These are phyloP conservation scores for Brasenia schreberi DNA, from an alignment of 164 flowering plant genomes.

Conservation along the genomic window DNA sequence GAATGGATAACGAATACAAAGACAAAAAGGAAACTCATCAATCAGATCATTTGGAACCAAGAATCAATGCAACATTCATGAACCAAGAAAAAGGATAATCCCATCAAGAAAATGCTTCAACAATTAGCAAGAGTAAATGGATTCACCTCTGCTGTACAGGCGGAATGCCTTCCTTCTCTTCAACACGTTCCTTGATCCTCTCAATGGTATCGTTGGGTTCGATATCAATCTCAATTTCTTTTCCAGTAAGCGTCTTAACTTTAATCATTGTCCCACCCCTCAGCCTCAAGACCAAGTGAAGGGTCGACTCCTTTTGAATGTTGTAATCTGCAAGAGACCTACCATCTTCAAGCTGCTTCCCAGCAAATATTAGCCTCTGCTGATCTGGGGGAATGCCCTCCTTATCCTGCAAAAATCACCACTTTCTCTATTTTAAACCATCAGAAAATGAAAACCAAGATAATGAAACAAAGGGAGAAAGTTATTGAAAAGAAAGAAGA, in stretches of 20 bases:
- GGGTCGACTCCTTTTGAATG: constrained; percentile 30
- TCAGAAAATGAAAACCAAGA: too few species aligned
- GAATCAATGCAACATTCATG: too few species aligned
- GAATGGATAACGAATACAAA: too few species aligned
- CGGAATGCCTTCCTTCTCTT: constrained; percentile 34
- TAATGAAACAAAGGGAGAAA: too few species aligned
- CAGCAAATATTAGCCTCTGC: constrained; percentile 10
- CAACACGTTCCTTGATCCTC: constrained; percentile 27
- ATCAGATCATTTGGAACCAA: too few species aligned
- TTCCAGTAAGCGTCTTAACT: constrained; percentile 29
- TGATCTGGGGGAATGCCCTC: constrained; percentile 13
- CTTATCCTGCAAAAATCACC: constrained; percentile 7
- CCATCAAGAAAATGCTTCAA: too few species aligned
- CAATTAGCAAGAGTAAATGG: background rate
- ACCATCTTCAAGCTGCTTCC: constrained; percentile 29
- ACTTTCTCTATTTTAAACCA: background rate
- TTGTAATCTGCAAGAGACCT: constrained; percentile 30
- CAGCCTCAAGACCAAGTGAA: constrained; percentile 25
- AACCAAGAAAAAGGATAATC: too few species aligned
- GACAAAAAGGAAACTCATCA: too few species aligned
- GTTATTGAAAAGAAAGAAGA: too few species aligned
- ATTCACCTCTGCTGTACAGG: constrained; percentile 27
- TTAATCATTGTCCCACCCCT: constrained; percentile 32
- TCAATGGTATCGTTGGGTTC: constrained; percentile 28
- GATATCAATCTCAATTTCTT: constrained; percentile 27